A percentile compares a stretch with the other conserved stretches of the same genome.
These are phyloP conservation scores for Auricularia cornea DNA, from an alignment of 768 basidiomycete species.

Conservation along the genomic window DNA sequence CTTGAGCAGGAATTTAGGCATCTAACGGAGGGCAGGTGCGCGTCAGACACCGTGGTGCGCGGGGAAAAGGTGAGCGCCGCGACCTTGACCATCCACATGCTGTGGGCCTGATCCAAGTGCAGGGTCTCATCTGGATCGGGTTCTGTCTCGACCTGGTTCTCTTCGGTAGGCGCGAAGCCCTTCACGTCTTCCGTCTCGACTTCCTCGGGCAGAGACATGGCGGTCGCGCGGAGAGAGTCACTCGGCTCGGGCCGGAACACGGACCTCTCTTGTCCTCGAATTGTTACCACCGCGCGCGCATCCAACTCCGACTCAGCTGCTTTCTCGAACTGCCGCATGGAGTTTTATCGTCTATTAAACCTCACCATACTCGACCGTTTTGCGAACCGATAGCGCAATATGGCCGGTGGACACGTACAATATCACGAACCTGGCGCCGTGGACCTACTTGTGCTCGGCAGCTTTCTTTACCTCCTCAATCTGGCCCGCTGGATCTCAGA, in stretches of 20 bases:
- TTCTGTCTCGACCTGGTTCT: conserved; percentile 32
- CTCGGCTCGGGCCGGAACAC: no score
- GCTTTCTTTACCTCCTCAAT: neutral
- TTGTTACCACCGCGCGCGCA: no score
- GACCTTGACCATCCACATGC: conserved; percentile 86
- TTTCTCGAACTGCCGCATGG: no score
- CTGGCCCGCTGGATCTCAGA: neutral
- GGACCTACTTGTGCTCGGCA: neutral
- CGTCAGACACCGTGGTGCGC: neutral
- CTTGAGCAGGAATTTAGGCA: conserved; percentile 81
- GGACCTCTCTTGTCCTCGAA: no score
- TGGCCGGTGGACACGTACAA: neutral
- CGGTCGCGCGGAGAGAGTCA: no score
- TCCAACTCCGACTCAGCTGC: no score
- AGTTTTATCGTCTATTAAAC: no score
- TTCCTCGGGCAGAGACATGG: no score
- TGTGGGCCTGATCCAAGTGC: conserved; percentile 67
- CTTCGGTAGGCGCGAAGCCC: neutral
- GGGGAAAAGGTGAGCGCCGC: conserved; percentile 16
- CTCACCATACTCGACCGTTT: neutral
- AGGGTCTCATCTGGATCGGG: conserved; percentile 78
- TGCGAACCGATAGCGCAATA: neutral
- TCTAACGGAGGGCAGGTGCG: conserved; percentile 33
- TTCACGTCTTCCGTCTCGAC: no score
- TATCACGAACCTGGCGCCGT: neutral